Evolutionary conservation across 805 yeast species (phyloP).

Genomic region (Ogataea pilisensis): DNA sequence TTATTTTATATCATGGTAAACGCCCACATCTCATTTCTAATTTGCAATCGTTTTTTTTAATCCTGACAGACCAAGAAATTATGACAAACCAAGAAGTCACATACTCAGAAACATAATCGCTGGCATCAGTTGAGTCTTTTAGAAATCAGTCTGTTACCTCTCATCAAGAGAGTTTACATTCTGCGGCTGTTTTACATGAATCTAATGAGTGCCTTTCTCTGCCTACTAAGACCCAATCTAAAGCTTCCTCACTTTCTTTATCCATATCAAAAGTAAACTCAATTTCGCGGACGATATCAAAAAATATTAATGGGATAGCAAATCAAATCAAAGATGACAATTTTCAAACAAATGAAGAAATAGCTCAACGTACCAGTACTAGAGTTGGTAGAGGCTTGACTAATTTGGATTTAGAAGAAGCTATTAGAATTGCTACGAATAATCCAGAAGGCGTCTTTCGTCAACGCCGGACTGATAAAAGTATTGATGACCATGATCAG

Average conservation of each 20-base stretch:
- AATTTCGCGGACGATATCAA: slow-evolving; percentile 7
- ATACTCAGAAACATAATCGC: too few relatives aligned
- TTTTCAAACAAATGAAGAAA: slow-evolving; percentile 13
- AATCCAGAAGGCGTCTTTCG: slow-evolving; percentile 6
- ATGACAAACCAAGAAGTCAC: too few relatives aligned
- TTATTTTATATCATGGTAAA: too few relatives aligned
- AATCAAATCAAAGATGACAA: slow-evolving; percentile 24
- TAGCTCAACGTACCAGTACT: slow-evolving; percentile 7
- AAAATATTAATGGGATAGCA: slow-evolving; percentile 11
- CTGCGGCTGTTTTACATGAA: too few relatives aligned
- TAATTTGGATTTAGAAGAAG: slow-evolving; percentile 23
- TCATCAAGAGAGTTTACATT: too few relatives aligned
- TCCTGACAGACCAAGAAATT: too few relatives aligned
- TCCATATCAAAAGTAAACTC: slow-evolving; percentile 11
- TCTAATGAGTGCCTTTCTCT: too few relatives aligned
- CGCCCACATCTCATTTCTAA: too few relatives aligned
- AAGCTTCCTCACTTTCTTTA: slow-evolving; percentile 8
- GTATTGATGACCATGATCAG: too few relatives aligned
- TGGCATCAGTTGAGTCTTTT: too few relatives aligned
- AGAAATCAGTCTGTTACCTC: too few relatives aligned
- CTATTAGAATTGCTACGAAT: slow-evolving; percentile 21
- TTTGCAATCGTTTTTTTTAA: too few relatives aligned
- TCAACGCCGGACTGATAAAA: slow-evolving; percentile 1
- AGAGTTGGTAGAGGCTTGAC: slow-evolving; percentile 18
- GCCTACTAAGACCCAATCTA: slow-evolving; percentile 6